Percentiles rank a stretch among this genome's conserved stretches.
phyloP scores from a whole-genome alignment of 805 yeast genomes.

The Candida awuae region DNA sequence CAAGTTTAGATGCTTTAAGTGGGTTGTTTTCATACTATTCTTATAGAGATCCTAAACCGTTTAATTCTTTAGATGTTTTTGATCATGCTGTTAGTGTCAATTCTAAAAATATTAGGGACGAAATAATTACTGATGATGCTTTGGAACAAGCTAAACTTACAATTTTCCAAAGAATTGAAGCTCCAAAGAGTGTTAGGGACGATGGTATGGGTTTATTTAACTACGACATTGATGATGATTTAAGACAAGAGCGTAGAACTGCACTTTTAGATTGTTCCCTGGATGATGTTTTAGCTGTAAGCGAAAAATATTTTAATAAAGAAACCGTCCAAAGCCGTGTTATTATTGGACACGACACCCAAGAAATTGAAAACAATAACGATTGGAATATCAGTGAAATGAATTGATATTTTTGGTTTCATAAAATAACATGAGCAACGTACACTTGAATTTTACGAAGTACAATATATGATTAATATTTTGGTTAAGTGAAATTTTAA shows the following conservation, averaged over 20 bases:
- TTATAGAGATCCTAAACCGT: slow-evolving; percentile 88
- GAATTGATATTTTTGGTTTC: not conserved
- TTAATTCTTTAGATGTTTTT: slow-evolving; percentile 57
- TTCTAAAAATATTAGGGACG: slow-evolving; percentile 18
- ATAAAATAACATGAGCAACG: too few species aligned
- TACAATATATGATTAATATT: too few species aligned
- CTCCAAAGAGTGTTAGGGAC: slow-evolving; percentile 72
- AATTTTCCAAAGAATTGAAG: slow-evolving; percentile 85
- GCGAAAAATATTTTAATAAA: slow-evolving; percentile 51
- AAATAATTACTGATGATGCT: slow-evolving; percentile 40
- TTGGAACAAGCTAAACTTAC: slow-evolving; percentile 85
- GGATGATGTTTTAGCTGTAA: slow-evolving; percentile 53
- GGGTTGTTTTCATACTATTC: slow-evolving; percentile 81
- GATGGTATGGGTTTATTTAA: slow-evolving; percentile 67
- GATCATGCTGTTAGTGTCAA: slow-evolving; percentile 43
- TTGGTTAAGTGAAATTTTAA: too few species aligned
- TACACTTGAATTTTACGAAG: too few species aligned
- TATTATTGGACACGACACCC: slow-evolving; percentile 16
- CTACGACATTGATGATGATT: slow-evolving; percentile 65
- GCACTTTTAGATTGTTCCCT: slow-evolving; percentile 58
- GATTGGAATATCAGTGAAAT: slow-evolving; percentile 11
- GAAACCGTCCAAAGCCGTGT: slow-evolving; percentile 10
- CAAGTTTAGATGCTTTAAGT: slow-evolving; percentile 69
- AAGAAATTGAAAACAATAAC: slow-evolving; percentile 1
- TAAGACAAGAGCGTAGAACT: slow-evolving; percentile 75